Conservation (phyloP, 345 rosid species). For the Euclidium syriacum region DNA sequence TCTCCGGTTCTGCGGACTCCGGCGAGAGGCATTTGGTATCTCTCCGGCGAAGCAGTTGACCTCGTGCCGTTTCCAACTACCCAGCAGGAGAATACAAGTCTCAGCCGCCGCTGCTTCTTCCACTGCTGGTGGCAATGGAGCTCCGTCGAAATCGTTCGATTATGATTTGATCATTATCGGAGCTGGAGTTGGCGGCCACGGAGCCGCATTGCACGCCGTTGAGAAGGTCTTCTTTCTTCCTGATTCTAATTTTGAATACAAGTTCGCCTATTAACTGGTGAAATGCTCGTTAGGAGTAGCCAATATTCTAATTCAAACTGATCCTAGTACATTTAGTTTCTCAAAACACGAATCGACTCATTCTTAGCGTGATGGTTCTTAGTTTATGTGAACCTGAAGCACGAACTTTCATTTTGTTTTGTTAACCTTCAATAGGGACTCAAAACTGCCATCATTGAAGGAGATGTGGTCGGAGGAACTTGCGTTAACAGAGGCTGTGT, state of each 20-base stretch:
- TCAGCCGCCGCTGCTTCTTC: conserved; percentile 34
- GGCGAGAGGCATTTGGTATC: conserved; percentile 52
- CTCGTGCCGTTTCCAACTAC: conserved; percentile 19
- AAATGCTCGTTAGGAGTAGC: not conserved
- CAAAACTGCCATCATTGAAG: conserved; percentile 93
- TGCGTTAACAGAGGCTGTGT: conserved; percentile 99
- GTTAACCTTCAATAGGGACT: too few relatives aligned
- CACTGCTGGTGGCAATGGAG: conserved; percentile 42
- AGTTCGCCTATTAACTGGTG: not conserved
- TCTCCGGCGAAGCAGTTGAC: conserved; percentile 3
- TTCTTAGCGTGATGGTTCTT: not conserved
- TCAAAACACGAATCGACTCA: not conserved
- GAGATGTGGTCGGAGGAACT: conserved; percentile 98
- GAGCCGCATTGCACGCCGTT: conserved; percentile 96
- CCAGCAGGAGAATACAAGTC: conserved; percentile 15
- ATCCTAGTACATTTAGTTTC: not conserved
- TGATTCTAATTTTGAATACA: not conserved
- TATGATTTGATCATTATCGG: conserved; percentile 86
- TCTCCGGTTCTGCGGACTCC: conserved; percentile 75
- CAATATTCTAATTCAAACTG: not conserved
- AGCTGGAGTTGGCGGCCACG: conserved; percentile 96
- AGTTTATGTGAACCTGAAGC: not conserved
- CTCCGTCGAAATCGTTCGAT: conserved; percentile 63
- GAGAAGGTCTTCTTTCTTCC: conserved; percentile 51
- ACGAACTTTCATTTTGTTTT: not conserved